Evolutionary conservation across 805 yeast genomes (phyloP).

Genomic region (Lachancea sp.): DNA sequence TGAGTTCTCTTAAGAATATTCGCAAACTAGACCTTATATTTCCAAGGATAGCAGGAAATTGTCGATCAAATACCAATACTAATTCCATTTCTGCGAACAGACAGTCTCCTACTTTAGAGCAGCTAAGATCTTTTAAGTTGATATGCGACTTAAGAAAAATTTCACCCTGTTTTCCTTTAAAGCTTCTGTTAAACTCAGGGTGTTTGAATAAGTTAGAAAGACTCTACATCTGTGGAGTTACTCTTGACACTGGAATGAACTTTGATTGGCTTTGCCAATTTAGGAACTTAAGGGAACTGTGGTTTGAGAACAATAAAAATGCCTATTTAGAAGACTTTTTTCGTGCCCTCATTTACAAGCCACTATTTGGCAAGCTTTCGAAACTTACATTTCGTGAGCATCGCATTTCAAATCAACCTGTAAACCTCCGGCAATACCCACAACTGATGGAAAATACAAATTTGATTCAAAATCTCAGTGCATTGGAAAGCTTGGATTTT

Average conservation of each 20-base stretch:
- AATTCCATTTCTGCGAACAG: not conserved
- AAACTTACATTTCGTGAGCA: conserved; percentile 29
- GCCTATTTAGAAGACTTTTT: conserved; percentile 19
- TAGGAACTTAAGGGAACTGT: conserved; percentile 19
- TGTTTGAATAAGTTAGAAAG: conserved; percentile 7
- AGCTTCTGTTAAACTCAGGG: not conserved
- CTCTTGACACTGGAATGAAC: conserved; percentile 9
- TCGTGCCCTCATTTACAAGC: conserved; percentile 11
- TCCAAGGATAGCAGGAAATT: not conserved
- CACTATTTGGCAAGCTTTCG: conserved; percentile 15
- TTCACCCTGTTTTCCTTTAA: conserved; percentile 15
- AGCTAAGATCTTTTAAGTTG: conserved; percentile 19
- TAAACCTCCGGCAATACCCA: conserved; percentile 6
- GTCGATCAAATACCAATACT: not conserved
- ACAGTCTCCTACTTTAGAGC: not conserved
- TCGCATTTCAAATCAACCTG: conserved; percentile 2
- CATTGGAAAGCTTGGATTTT: conserved; percentile 20
- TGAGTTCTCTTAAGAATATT: not conserved
- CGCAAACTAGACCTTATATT: conserved; percentile 8
- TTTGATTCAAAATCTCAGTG: conserved; percentile 15
- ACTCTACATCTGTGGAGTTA: conserved; percentile 21
- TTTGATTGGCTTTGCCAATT: conserved; percentile 24
- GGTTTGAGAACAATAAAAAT: conserved; percentile 29
- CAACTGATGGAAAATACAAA: conserved; percentile 11
- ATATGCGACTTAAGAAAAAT: conserved; percentile 19